These are phyloP conservation scores for Naganishia vishniacii DNA, from an alignment of 768 basidiomycete genomes.

Conservation along the genomic window DNA sequence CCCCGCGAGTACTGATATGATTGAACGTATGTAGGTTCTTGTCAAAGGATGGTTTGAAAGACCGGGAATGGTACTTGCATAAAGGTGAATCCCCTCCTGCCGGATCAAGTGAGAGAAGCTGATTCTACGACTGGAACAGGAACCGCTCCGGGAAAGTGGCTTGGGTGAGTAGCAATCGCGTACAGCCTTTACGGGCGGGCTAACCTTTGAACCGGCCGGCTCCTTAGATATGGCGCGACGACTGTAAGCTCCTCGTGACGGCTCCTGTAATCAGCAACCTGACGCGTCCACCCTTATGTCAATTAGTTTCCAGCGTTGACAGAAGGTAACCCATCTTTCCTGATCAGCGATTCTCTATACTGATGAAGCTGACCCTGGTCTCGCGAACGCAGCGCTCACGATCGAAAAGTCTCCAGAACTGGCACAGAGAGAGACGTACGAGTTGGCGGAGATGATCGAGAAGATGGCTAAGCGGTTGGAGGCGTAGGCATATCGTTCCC, in stretches of 20 bases:
- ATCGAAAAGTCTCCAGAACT: slow-evolving; percentile 37
- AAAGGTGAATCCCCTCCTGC: slow-evolving; percentile 29
- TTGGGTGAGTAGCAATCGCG: slow-evolving; percentile 28
- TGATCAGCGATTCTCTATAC: not conserved
- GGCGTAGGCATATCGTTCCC: too few species aligned
- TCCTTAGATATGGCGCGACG: slow-evolving; percentile 38
- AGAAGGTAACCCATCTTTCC: slow-evolving; percentile 12
- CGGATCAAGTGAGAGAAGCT: not conserved
- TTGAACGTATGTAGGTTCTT: too few species aligned
- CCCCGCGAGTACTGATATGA: too few species aligned
- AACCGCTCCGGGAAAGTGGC: slow-evolving; percentile 47
- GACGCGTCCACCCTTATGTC: too few species aligned
- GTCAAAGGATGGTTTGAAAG: slow-evolving; percentile 44
- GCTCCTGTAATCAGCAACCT: not conserved
- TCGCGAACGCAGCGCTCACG: slow-evolving; percentile 35
- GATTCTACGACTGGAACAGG: not conserved
- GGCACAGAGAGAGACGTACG: slow-evolving; percentile 46
- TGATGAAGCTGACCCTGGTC: too few species aligned
- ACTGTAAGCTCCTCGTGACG: slow-evolving; percentile 28
- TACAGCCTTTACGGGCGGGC: not conserved
- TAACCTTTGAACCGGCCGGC: too few species aligned
- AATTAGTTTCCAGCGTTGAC: slow-evolving; percentile 20
- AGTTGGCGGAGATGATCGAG: slow-evolving; percentile 30
- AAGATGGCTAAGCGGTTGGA: slow-evolving; percentile 25
- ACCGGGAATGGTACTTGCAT: slow-evolving; percentile 49